Evolutionary conservation across 768 basidiomycete species (phyloP).

Genomic region (Mycena rebaudengoi): DNA sequence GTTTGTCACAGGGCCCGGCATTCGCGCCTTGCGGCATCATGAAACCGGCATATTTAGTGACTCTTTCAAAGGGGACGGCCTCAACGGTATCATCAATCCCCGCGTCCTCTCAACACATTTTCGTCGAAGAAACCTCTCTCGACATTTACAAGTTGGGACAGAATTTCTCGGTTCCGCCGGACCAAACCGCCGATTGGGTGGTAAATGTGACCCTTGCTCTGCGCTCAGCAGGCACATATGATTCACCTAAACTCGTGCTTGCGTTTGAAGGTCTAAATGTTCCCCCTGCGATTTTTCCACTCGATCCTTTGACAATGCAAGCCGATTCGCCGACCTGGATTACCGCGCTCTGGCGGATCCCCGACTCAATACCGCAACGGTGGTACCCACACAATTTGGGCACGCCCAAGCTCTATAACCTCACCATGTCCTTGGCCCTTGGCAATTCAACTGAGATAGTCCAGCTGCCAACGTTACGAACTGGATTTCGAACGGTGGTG

Average conservation of each 20-base stretch:
- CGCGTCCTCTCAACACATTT: slow-evolving; percentile 39
- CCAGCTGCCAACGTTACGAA: slow-evolving; percentile 52
- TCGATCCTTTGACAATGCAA: slow-evolving; percentile 31
- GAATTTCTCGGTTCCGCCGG: slow-evolving; percentile 51
- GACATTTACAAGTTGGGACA: slow-evolving; percentile 65
- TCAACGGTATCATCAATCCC: slow-evolving; percentile 33
- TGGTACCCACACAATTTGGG: slow-evolving; percentile 69
- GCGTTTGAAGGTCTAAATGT: slow-evolving; percentile 57
- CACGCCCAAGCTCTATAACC: slow-evolving; percentile 61
- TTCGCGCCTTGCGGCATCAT: slow-evolving; percentile 64
- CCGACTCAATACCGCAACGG: slow-evolving; percentile 53
- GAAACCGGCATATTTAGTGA: slow-evolving; percentile 64
- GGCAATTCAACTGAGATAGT: slow-evolving; percentile 30
- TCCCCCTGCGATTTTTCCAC: slow-evolving; percentile 43
- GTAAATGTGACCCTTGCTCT: slow-evolving; percentile 62
- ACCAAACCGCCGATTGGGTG: slow-evolving; percentile 61
- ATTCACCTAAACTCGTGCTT: slow-evolving; percentile 48
- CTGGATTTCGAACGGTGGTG: slow-evolving; percentile 68
- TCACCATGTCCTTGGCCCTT: slow-evolving; percentile 51
- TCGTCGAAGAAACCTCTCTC: slow-evolving; percentile 61
- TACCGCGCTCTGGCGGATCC: slow-evolving; percentile 53
- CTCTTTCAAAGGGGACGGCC: slow-evolving; percentile 38
- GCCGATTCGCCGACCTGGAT: slow-evolving; percentile 47
- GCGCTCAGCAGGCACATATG: slow-evolving; percentile 48
- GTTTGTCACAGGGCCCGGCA: slow-evolving; percentile 55